These are phyloP conservation scores for Zygoascus bituminiphila DNA, from an alignment of 805 yeast genomes.

Conservation along the genomic window DNA sequence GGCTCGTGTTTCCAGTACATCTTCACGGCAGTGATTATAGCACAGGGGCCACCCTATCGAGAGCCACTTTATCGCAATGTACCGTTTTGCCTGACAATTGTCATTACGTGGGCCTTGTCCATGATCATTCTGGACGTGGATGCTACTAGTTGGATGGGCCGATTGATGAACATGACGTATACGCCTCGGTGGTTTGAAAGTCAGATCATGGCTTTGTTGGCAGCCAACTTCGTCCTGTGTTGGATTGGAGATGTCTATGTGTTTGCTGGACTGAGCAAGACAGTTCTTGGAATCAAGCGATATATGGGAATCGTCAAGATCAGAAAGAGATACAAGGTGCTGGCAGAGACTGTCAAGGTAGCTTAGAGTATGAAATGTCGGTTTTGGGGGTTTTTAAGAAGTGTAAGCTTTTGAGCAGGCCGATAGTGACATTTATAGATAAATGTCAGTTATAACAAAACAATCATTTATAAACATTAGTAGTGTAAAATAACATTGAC, in stretches of 20 bases:
- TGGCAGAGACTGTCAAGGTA: conserved; percentile 7
- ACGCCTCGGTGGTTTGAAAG: conserved; percentile 44
- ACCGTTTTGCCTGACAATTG: conserved; percentile 64
- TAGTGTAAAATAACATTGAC: no score
- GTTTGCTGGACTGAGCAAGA: conserved; percentile 35
- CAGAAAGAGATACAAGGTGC: conserved; percentile 30
- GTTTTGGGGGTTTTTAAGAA: no score
- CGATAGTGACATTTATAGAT: no score
- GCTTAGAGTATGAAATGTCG: no score
- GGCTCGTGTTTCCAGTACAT: conserved; percentile 86
- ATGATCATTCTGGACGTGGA: conserved; percentile 26
- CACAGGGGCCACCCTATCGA: conserved; percentile 91
- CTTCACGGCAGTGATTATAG: conserved; percentile 69
- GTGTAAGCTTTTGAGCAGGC: no score
- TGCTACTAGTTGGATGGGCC: conserved; percentile 48
- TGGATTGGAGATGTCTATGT: conserved; percentile 38
- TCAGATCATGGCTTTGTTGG: conserved; percentile 31
- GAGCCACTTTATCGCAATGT: conserved; percentile 54
- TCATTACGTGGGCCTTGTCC: conserved; percentile 33
- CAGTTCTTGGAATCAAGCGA: conserved; percentile 15
- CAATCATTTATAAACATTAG: no score
- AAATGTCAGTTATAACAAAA: no score
- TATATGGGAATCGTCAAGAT: conserved; percentile 19
- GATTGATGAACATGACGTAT: conserved; percentile 66
- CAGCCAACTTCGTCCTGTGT: conserved; percentile 43